Percentiles rank a stretch among this genome's conserved stretches.
Evolutionary conservation across 495 filamentous ascomycete genomes (phyloP).

Genomic region (Apiosordaria backusii): DNA sequence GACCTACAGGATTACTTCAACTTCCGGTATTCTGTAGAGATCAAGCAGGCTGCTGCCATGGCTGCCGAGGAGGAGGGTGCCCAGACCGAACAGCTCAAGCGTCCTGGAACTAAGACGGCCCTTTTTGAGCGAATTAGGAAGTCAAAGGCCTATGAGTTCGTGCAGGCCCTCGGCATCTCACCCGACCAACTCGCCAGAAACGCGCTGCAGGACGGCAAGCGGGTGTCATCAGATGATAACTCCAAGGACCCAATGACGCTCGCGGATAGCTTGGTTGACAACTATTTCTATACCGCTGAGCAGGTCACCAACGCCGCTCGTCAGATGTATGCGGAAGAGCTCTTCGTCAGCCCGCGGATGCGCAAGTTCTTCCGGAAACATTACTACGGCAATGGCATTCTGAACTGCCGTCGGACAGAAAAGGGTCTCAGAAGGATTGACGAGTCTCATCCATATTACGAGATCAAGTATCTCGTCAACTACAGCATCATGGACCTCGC

Average conservation of each 20-base stretch:
- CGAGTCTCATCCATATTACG: conserved; percentile 92
- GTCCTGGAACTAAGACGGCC: conserved; percentile 70
- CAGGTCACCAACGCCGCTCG: conserved; percentile 75
- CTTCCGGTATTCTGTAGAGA: conserved; percentile 81
- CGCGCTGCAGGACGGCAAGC: conserved; percentile 68
- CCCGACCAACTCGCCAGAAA: conserved; percentile 85
- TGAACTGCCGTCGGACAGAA: conserved; percentile 86
- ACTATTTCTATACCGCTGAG: conserved; percentile 72
- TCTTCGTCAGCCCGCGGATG: conserved; percentile 84
- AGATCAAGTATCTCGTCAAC: conserved; percentile 93
- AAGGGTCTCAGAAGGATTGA: conserved; percentile 94
- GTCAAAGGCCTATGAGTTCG: conserved; percentile 73
- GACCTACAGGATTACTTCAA: conserved; percentile 95
- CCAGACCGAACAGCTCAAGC: conserved; percentile 51
- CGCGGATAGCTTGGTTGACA: conserved; percentile 68
- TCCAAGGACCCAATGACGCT: conserved; percentile 71
- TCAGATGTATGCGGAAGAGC: conserved; percentile 85
- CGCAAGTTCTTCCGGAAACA: conserved; percentile 76
- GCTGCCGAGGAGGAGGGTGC: conserved; percentile 56
- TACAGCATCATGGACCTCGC: conserved; percentile 79
- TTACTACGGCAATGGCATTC: conserved; percentile 75
- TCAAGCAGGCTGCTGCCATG: conserved; percentile 67
- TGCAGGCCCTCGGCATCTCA: conserved; percentile 85
- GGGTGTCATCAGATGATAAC: conserved; percentile 80
- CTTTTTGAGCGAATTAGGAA: conserved; percentile 80